A percentile compares a stretch with the other conserved stretches of the same genome.
Evolutionary conservation across 2,329 filamentous ascomycete species (phyloP).

Genomic region (Phaeosphaeria sp.): DNA sequence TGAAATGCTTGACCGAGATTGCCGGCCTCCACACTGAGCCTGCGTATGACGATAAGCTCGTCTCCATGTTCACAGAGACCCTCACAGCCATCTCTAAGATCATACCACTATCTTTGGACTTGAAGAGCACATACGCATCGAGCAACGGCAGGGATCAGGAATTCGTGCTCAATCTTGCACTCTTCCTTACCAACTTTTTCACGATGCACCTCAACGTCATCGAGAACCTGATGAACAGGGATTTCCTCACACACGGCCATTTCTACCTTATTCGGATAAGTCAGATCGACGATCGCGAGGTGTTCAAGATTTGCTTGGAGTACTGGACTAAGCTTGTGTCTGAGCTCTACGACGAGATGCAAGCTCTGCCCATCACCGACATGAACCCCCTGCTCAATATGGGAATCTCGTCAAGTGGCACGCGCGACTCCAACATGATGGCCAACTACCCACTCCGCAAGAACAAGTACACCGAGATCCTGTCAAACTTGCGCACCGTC

Average conservation of each 20-base stretch:
- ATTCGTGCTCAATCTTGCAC: slow-evolving; percentile 93
- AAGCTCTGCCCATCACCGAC: slow-evolving; percentile 90
- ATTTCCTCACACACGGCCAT: slow-evolving; percentile 94
- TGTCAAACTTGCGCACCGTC: slow-evolving; percentile 91
- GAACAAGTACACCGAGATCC: slow-evolving; percentile 94
- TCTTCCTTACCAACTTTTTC: slow-evolving; percentile 98
- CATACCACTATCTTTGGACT: slow-evolving; percentile 86
- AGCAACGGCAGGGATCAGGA: slow-evolving; percentile 96
- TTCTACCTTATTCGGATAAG: slow-evolving; percentile 98
- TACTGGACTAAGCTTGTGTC: slow-evolving; percentile 99
- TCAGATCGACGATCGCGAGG: slow-evolving; percentile 97
- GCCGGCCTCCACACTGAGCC: slow-evolving; percentile 87
- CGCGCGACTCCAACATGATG: slow-evolving; percentile 82
- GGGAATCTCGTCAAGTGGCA: slow-evolving; percentile 77
- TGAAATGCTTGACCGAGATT: slow-evolving; percentile 97
- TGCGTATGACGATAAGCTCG: slow-evolving; percentile 91
- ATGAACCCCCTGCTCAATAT: slow-evolving; percentile 87
- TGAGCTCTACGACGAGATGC: slow-evolving; percentile 99
- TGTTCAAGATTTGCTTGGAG: slow-evolving; percentile 99
- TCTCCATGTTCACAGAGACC: slow-evolving; percentile 98
- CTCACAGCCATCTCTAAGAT: slow-evolving; percentile 91
- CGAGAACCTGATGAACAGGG: slow-evolving; percentile 92
- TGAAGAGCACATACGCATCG: slow-evolving; percentile 87
- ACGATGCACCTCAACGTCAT: slow-evolving; percentile 91
- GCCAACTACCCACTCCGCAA: slow-evolving; percentile 93